Evolutionary conservation across 768 basidiomycete genomes (phyloP), one percentile per base, ranked within the genome.

Genomic region (Saitozyma podzolica): DNA sequence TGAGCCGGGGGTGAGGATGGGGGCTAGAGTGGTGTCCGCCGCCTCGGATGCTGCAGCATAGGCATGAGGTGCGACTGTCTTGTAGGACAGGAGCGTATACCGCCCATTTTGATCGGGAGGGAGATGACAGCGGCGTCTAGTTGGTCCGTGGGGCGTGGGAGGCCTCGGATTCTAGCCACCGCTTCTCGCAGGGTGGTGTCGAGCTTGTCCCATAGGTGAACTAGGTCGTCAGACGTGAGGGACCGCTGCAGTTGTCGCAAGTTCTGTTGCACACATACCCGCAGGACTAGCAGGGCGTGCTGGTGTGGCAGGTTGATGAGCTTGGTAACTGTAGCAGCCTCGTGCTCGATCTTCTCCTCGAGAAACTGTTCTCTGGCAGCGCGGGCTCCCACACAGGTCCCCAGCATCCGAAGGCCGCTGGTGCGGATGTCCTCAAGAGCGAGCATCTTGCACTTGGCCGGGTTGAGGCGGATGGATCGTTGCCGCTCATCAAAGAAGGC

Each of bases 211-310:
- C 53, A 55, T 14, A 47, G 19, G 40, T 59, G 29, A 8, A 29
- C 10, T 52, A 60, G 41, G 54, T 61, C 63, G 29, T 45, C 19
- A 2, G 58, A 17, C 9, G 9, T 14, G 19, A 64, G 59, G 59
- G 40, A 37, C 0, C 63, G 63, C 14, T 47, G 58, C 1, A 64
- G 59, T 43, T 64, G 63, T 2, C 63, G 63, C 4, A 64, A 51
- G 9, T 60, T 50, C n/a, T 59, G 59, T 20, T 59, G 54, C 17
- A 55, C 9, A 41, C 20, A 64, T 1, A 8, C 14, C 1, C 63
- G 51, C 29, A 64, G 63, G n/a, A 64, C 9, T 3, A 64, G 45
- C 6, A 64, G 59, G 19, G 63, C 63, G 49, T 59, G 59, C 45
- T 64, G 63, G 11, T 54, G 13, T 1, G 50, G 59, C 9, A 64